These are phyloP conservation scores for Monosporascus cannonballus DNA, from an alignment of 2,329 filamentous ascomycete species.

Conservation along the genomic window DNA sequence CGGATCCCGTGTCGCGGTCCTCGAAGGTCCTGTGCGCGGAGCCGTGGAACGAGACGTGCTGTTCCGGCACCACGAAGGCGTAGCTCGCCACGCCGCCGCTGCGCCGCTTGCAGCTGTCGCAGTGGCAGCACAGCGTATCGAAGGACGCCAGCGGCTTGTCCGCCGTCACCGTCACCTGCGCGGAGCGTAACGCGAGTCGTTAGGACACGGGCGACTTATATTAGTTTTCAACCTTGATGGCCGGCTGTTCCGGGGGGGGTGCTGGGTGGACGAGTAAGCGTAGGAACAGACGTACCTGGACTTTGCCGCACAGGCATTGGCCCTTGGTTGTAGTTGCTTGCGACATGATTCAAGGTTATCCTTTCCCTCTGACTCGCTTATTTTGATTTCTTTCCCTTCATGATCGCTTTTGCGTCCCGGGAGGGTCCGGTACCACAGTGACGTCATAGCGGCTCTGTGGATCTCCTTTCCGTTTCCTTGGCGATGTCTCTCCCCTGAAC, in stretches of 20 bases:
- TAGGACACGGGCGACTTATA: not conserved
- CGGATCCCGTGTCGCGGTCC: constrained; percentile 4
- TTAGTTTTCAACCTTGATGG: not conserved
- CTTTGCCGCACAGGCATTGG: constrained; percentile 7
- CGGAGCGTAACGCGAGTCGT: too few species aligned
- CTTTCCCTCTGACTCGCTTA: too few species aligned
- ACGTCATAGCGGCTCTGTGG: too few species aligned
- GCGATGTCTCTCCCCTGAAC: too few species aligned
- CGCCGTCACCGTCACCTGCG: constrained; percentile 5
- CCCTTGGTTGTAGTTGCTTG: not conserved
- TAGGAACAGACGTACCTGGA: constrained; percentile 1
- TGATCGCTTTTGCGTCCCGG: too few species aligned
- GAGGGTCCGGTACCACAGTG: too few species aligned
- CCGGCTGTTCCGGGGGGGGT: not conserved
- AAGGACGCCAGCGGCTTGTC: constrained; percentile 1
- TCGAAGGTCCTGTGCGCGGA: constrained; percentile 4
- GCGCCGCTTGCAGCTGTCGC: constrained; percentile 5
- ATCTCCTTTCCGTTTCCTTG: too few species aligned
- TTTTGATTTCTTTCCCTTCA: too few species aligned
- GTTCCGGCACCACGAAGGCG: constrained; percentile 7
- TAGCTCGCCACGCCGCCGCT: constrained; percentile 7
- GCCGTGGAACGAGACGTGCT: constrained; percentile 3
- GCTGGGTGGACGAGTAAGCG: not conserved
- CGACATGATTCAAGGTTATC: too few species aligned
- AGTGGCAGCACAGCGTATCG: constrained; percentile 8